phyloP scores from a whole-genome alignment of 1,284 basidiomycete species.

The Microbotryomycetes sp. region DNA sequence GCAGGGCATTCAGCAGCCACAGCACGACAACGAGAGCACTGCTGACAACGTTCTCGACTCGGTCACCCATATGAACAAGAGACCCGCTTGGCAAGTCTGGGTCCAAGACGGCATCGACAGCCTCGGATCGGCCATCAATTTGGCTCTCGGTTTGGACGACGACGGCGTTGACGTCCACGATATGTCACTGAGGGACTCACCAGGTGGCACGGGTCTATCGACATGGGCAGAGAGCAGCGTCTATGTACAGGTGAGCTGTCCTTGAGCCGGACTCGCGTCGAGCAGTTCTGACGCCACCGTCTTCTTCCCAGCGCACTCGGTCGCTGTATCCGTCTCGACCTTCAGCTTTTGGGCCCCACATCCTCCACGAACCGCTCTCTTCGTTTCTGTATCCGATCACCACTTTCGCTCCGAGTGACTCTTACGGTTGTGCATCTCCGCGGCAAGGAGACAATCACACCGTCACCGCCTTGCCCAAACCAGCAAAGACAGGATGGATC shows the following conservation, averaged over 20 bases:
- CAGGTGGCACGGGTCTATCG: conserved; percentile 40
- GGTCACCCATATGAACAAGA: background rate
- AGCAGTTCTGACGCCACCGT: too few relatives aligned
- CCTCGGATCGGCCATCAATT: background rate
- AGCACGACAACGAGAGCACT: too few relatives aligned
- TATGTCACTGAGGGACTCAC: too few relatives aligned
- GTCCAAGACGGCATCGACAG: background rate
- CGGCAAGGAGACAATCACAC: conserved; percentile 46
- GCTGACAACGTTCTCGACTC: background rate
- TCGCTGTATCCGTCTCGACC: conserved; percentile 49
- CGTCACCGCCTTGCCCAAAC: conserved; percentile 43
- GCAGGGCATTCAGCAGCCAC: too few relatives aligned
- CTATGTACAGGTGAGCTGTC: conserved; percentile 62
- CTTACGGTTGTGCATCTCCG: conserved; percentile 14
- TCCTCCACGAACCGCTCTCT: conserved; percentile 59
- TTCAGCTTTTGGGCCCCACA: conserved; percentile 66
- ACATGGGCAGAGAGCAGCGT: conserved; percentile 66
- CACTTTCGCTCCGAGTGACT: conserved; percentile 53
- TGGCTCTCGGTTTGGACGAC: background rate
- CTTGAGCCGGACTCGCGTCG: conserved; percentile 57
- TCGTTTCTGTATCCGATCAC: conserved; percentile 65
- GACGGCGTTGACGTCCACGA: too few relatives aligned
- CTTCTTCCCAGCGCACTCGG: conserved; percentile 12
- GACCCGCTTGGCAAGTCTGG: background rate
- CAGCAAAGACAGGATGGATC: conserved; percentile 54